Evolutionary conservation across 352 stramenopile genomes (phyloP), one percentile per base, ranked within the genome.

Genomic region (Elongisporangium prolatum): DNA sequence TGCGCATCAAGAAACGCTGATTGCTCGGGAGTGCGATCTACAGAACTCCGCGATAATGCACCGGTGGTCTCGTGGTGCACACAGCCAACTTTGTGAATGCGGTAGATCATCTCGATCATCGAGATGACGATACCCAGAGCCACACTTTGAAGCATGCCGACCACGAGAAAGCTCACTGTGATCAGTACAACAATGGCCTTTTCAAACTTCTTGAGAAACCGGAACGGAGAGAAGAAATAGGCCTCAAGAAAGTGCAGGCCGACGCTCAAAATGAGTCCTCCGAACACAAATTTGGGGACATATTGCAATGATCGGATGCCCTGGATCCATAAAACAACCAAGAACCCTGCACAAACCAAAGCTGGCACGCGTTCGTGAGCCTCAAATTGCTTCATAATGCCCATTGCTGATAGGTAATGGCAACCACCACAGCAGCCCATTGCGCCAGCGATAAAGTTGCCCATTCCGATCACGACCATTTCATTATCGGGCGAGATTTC

Each of bases 221-320:
- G 69, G 54, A 90, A 84, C 2, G 84, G 82, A 0, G 80, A 69
- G 7, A 93, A 61, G 21, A 93, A 73, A 50, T 93, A 93, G 3
- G 82, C 84, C 54, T 91, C 80, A 1, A 93, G 48, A 53, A 93
- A 93, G 28, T 93, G 84, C 5, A 91, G 54, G 0, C 80, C 84
- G 8, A 93, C 82, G 57, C 77, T 89, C 9, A 93, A 62, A 11
- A 93, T 61, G 10, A 93, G 56, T 0, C 84, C 84, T 1, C 84
- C 84, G 57, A 91, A 93, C 16, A 93, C 81, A 57, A 93, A 92
- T 59, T 92, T 93, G 0, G 84, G 84, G 13, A 93, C 79, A 28
- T 75, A 89, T 55, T 92, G 77, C 10, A 93, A 63, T 65, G 78
- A 61, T 7, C 68, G 68, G 49, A 93, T 89, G 7, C 84, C 84